Evolutionary conservation across 1,139 yeast species (phyloP).

Genomic region (Starmera stellimalicola): DNA sequence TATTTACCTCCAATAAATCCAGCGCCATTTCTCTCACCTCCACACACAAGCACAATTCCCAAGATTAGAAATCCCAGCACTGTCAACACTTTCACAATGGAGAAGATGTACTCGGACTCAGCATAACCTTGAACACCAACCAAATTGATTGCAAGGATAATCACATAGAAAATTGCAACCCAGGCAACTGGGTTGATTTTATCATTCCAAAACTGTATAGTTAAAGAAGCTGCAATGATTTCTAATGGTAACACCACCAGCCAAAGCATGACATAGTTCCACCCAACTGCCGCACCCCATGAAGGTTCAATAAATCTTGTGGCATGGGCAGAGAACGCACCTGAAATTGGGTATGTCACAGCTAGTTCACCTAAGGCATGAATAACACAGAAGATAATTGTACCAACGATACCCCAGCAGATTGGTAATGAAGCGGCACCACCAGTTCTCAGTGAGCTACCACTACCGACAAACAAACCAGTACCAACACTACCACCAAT

Average conservation of each 20-base stretch:
- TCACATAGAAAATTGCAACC: slow-evolving; percentile 56
- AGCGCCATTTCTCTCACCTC: slow-evolving; percentile 48
- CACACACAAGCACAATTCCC: slow-evolving; percentile 49
- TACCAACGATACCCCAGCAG: slow-evolving; percentile 40
- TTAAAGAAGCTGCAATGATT: slow-evolving; percentile 61
- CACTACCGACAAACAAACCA: slow-evolving; percentile 55
- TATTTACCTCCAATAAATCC: slow-evolving; percentile 48
- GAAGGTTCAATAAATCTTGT: slow-evolving; percentile 59
- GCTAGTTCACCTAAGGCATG: slow-evolving; percentile 63
- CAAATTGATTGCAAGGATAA: slow-evolving; percentile 46
- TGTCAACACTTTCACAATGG: slow-evolving; percentile 48
- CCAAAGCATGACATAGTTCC: slow-evolving; percentile 67
- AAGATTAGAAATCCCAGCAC: slow-evolving; percentile 51
- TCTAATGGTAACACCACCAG: slow-evolving; percentile 60
- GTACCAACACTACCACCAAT: slow-evolving; percentile 62
- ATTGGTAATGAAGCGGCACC: slow-evolving; percentile 61
- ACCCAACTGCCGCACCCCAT: slow-evolving; percentile 69
- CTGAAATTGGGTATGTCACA: slow-evolving; percentile 57
- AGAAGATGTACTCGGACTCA: slow-evolving; percentile 53
- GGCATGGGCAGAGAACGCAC: slow-evolving; percentile 62
- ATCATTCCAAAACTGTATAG: slow-evolving; percentile 58
- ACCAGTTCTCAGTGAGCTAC: slow-evolving; percentile 49
- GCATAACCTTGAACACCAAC: slow-evolving; percentile 68
- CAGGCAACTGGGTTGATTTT: slow-evolving; percentile 51
- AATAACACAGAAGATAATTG: slow-evolving; percentile 54